Base-by-base conservation (phyloP, 1,284 basidiomycete species). In the Tilletiopsis washingtonensis region DNA sequence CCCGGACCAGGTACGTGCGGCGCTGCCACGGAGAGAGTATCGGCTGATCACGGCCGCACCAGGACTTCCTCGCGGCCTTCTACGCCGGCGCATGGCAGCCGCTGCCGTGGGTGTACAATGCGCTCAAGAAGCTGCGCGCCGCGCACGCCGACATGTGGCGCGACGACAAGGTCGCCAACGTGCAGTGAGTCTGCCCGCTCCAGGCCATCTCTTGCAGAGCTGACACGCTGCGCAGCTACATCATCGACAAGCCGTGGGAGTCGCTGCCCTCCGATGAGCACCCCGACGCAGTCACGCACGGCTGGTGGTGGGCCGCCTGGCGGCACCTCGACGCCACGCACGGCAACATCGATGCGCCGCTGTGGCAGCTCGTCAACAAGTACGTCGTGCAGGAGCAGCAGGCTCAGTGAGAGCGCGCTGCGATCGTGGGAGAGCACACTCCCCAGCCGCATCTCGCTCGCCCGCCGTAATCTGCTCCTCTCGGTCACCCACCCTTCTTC, bases 71-170 rank as follows among this genome's bases (percentile, higher is more conserved):
- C 26, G 81, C 89, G 1, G 81, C 81, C 27, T 82, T 83, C 66
- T 96, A 32, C 38, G 4, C 37, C 45, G 85, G 84, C 11, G 57
- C 59, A 44, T 77, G 76, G 83, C 83, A 77, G 49, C 82, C 84
- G 9, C 74, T 91, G 26, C 81, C 83, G 0, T 91, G 85, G 81
- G 81, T 81, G 53, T 91, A 89, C 75, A 93, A 93, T 61, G 88
- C 86, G 0, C 78, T 91, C 57, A 88, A 88, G 75, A 86, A 86
- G 17, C 73, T 88, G 55, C 79, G 82, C 43, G 66, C 78, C 40
- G 79, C 84, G 46, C 88, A 93, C 71, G 72, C 78, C 27, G 69
- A 78, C 43, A 74, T 85, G 59, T 93, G 89, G 89, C 73, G 79
- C 32, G 86, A 91, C 64, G 80, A 82, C 11, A 82, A 87, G 68